Evolutionary conservation across 2,329 filamentous ascomycete genomes (phyloP).

Genomic region (Tetracladium maxilliforme): DNA sequence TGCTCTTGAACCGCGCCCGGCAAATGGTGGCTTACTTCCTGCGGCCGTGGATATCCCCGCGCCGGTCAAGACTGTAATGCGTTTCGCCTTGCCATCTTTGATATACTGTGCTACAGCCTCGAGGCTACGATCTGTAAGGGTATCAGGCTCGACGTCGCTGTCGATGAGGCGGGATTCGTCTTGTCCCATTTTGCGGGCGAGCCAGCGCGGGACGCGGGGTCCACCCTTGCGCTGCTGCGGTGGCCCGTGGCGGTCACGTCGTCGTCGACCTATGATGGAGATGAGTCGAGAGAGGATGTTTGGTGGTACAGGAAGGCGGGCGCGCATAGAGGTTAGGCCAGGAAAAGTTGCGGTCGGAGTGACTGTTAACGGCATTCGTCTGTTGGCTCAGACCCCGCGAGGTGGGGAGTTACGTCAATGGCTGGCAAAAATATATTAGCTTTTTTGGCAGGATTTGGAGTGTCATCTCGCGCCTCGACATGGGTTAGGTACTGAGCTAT

Average conservation of each 20-base stretch:
- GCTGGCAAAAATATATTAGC: no score
- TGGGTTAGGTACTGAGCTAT: no score
- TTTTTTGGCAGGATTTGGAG: no score
- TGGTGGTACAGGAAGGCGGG: no score
- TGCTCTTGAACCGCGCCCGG: not conserved
- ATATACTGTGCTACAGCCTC: conserved; percentile 71
- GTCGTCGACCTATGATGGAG: conserved; percentile 33
- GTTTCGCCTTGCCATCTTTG: conserved; percentile 46
- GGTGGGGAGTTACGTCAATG: no score
- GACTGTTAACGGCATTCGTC: no score
- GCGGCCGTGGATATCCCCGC: conserved; percentile 73
- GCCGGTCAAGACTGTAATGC: conserved; percentile 79
- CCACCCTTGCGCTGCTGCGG: conserved; percentile 15
- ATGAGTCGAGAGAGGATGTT: no score
- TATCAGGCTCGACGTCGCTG: conserved; percentile 42
- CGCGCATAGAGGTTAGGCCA: no score
- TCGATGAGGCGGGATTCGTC: conserved; percentile 60
- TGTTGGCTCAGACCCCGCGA: no score
- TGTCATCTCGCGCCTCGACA: no score
- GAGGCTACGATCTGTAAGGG: conserved; percentile 53
- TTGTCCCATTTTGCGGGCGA: conserved; percentile 68
- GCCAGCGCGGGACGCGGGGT: conserved; percentile 9
- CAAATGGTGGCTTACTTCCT: no score
- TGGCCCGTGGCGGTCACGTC: conserved; percentile 24
- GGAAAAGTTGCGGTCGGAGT: no score